A percentile compares a stretch with the other conserved stretches of the same genome.
These are phyloP conservation scores for Exserohilum rostratum DNA, from an alignment of 2,329 filamentous ascomycete genomes.

Conservation along the genomic window DNA sequence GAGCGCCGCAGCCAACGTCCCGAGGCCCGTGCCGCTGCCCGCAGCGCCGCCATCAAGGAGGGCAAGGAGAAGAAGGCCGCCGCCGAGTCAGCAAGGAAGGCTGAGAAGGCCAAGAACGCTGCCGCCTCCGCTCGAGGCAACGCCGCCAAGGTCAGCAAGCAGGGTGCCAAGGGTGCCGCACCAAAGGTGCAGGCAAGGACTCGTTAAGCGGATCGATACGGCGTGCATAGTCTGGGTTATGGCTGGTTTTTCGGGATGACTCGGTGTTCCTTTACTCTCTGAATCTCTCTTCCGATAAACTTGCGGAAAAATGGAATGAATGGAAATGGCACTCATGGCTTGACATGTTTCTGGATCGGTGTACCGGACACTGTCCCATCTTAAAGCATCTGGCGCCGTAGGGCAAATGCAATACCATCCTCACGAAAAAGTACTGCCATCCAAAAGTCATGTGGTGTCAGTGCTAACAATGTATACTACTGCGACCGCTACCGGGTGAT, in stretches of 20 bases:
- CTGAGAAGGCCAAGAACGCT: slow-evolving; percentile 96
- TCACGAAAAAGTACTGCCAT: slow-evolving; percentile 30
- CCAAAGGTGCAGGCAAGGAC: slow-evolving; percentile 84
- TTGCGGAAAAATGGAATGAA: slow-evolving; percentile 37
- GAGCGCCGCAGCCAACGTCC: slow-evolving; percentile 94
- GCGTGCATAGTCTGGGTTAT: slow-evolving; percentile 35
- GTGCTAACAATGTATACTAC: not conserved
- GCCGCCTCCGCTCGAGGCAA: slow-evolving; percentile 76
- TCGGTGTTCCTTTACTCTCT: slow-evolving; percentile 39
- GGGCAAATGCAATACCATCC: slow-evolving; percentile 47
- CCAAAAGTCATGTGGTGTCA: not conserved
- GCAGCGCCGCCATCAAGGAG: slow-evolving; percentile 89
- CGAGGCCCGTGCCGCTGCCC: slow-evolving; percentile 91
- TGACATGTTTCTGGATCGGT: slow-evolving; percentile 34
- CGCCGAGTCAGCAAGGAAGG: slow-evolving; percentile 91
- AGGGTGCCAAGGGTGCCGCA: slow-evolving; percentile 89
- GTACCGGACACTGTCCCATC: slow-evolving; percentile 30
- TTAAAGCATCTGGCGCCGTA: slow-evolving; percentile 40
- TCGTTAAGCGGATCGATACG: slow-evolving; percentile 66
- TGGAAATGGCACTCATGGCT: slow-evolving; percentile 37
- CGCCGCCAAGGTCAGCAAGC: slow-evolving; percentile 88
- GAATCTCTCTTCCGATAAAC: slow-evolving; percentile 27
- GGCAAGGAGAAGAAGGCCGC: slow-evolving; percentile 98
- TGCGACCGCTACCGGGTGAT: not conserved
- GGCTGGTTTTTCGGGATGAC: slow-evolving; percentile 37